Conservation (phyloP, 202 grass and related monocot genomes). For the Setaria italica region DNA sequence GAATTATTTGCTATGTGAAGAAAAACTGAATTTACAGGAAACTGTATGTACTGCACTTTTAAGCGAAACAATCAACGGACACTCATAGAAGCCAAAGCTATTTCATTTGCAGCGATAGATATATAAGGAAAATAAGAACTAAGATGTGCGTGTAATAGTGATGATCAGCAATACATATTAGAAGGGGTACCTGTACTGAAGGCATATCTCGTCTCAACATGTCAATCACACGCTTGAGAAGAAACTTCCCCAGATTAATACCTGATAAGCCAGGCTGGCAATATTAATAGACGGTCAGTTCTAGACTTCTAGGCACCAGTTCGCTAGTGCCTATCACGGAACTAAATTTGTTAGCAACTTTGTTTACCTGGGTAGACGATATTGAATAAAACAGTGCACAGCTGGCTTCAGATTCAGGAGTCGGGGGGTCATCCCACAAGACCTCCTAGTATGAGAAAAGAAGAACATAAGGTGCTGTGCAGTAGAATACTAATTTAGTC, state of each 20-base stretch:
- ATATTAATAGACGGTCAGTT: slow-evolving; percentile 49
- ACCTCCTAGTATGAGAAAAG: slow-evolving; percentile 68
- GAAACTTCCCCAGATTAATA: slow-evolving; percentile 97
- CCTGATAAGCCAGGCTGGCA: slow-evolving; percentile 88
- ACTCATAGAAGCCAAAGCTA: slow-evolving; percentile 25
- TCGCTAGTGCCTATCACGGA: slow-evolving; percentile 5
- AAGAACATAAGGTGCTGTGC: slow-evolving; percentile 15
- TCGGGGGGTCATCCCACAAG: slow-evolving; percentile 87
- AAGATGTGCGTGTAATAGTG: not conserved
- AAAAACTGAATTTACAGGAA: not conserved
- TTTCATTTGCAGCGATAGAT: not conserved
- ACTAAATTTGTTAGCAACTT: slow-evolving; percentile 15
- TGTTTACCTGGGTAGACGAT: slow-evolving; percentile 90
- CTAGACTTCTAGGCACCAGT: slow-evolving; percentile 12
- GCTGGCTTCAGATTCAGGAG: slow-evolving; percentile 79
- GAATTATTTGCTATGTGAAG: not conserved
- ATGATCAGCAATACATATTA: not conserved
- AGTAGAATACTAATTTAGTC: slow-evolving; percentile 28
- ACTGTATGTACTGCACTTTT: not conserved
- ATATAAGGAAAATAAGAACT: slow-evolving; percentile 23
- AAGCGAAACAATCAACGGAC: not conserved
- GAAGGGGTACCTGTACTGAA: slow-evolving; percentile 61
- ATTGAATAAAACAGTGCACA: slow-evolving; percentile 97
- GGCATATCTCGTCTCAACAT: slow-evolving; percentile 90
- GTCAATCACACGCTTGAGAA: slow-evolving; percentile 87